A percentile compares a stretch with the other conserved stretches of the same genome.
Evolutionary conservation across 2,329 filamentous ascomycete species (phyloP).

Genomic region (Neopestalotiopsis sp.): DNA sequence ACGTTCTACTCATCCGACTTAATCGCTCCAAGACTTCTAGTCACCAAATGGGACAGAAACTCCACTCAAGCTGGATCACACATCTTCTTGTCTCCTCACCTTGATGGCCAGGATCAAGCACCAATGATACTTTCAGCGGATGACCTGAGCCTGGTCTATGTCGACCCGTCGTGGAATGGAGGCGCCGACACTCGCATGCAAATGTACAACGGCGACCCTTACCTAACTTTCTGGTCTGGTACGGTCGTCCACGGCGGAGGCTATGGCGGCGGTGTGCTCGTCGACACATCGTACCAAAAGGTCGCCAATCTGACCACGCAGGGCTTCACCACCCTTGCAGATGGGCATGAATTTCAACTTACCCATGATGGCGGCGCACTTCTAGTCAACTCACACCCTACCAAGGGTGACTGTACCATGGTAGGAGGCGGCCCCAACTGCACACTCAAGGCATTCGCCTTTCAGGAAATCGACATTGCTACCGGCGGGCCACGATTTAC

Average conservation of each 20-base stretch:
- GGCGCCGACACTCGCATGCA: not conserved
- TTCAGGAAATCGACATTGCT: conserved; percentile 44
- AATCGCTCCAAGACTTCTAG: not conserved
- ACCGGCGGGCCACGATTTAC: conserved; percentile 44
- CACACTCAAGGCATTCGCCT: conserved; percentile 25
- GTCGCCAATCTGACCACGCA: not conserved
- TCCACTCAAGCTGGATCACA: not conserved
- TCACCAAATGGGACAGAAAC: not conserved
- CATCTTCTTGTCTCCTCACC: not conserved
- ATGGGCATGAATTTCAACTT: not conserved
- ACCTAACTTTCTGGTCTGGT: not conserved
- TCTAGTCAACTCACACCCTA: not conserved
- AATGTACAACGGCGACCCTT: not conserved
- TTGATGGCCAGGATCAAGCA: not conserved
- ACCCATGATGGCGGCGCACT: not conserved
- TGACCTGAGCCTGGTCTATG: not conserved
- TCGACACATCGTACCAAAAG: not conserved
- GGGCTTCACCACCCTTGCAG: not conserved
- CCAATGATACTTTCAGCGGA: not conserved
- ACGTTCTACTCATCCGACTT: not conserved
- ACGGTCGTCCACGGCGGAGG: not conserved
- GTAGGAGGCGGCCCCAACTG: not conserved
- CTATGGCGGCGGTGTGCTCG: not conserved
- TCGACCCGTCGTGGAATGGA: not conserved
- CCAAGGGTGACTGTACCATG: not conserved